Conservation (phyloP, 352 stramenopile species). For the Phytophthora citrophthora region DNA sequence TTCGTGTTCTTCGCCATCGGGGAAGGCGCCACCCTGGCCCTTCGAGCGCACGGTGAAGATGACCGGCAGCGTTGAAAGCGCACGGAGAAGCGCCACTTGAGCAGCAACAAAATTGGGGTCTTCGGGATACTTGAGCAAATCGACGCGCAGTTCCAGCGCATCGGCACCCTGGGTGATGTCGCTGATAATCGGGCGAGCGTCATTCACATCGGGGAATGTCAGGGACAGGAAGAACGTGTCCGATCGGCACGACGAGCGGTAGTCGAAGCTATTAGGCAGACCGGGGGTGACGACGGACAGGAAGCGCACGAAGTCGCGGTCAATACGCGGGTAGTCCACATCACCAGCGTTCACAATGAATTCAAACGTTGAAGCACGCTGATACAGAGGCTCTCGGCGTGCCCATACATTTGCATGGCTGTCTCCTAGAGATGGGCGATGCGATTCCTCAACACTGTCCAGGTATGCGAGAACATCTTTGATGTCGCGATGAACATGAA, state of each 20-base stretch:
- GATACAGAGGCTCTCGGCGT: conserved; percentile 63
- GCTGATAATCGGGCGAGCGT: conserved; percentile 49
- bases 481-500: conserved; percentile 76
- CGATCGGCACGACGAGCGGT: conserved; percentile 44
- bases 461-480: conserved; percentile 75
- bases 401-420: conserved; percentile 65
- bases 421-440: conserved; percentile 68
- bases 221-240: conserved; percentile 87
- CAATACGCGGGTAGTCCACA: conserved; percentile 58
- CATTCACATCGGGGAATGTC: conserved; percentile 70
- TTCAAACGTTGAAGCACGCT: conserved; percentile 57
- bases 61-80: conserved; percentile 93
- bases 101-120: conserved; percentile 68
- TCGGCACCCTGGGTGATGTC: conserved; percentile 88
- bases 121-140: conserved; percentile 81
- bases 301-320: conserved; percentile 78
- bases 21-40: conserved; percentile 94
- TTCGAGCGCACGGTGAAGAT: conserved; percentile 97
- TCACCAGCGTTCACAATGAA: conserved; percentile 71
- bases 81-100: conserved; percentile 79
- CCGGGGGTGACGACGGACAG: conserved; percentile 60
- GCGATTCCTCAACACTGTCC: conserved; percentile 46
- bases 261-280: conserved; percentile 56
- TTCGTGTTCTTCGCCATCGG: conserved; percentile 86
- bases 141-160: conserved; percentile 96